Base-by-base conservation (phyloP, 306 rosid genomes). In the Luffa aegyptiaca region DNA sequence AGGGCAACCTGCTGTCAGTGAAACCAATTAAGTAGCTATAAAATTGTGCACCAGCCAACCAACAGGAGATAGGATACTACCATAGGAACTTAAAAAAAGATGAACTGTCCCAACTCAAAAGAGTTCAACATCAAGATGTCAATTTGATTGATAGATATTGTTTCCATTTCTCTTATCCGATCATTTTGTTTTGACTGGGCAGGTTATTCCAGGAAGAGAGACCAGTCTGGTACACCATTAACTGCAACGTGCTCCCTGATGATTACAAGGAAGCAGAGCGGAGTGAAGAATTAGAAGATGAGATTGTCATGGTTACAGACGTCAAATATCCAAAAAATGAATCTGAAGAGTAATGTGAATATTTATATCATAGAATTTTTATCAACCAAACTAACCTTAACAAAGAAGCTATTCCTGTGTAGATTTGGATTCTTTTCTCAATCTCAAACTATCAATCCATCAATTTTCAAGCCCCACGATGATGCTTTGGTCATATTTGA, bases 171-270 rank as follows among this genome's bases (percentile, higher is more conserved):
- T 44, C 46, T 48, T 31, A 8, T 44, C 56, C 56, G 61, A 81
- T 61, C 55, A 33, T 6, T 37, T 45, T 20, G 62, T 66, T 74
- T 83, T 46, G 49, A 82, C 80, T 44, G 42, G 74, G 79, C 88
- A 95, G 99, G 69, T 85, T 91, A 88, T 95, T 92, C 87, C 97
- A 90, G 84, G 92, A 89, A 82, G 99, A 95, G 93, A 91, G 92
- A 80, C 97, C 96, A 1, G 90, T 95, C 16, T 90, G 93, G 96
- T 87, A 89, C 89, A 89, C 87, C 84, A 88, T 95, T 26, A 87
- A 95, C 85, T 95, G 99, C 76, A 91, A 92, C 66, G 88, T 35
- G 55, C 91, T 90, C 73, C 93, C 96, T 7, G 87, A 89, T 84
- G 90, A 87, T 79, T 79, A 84, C 87, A 86, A 84, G 87, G 90